Conservation (phyloP, 2,329 filamentous ascomycete species). For the Trichoderma koningiopsis region DNA sequence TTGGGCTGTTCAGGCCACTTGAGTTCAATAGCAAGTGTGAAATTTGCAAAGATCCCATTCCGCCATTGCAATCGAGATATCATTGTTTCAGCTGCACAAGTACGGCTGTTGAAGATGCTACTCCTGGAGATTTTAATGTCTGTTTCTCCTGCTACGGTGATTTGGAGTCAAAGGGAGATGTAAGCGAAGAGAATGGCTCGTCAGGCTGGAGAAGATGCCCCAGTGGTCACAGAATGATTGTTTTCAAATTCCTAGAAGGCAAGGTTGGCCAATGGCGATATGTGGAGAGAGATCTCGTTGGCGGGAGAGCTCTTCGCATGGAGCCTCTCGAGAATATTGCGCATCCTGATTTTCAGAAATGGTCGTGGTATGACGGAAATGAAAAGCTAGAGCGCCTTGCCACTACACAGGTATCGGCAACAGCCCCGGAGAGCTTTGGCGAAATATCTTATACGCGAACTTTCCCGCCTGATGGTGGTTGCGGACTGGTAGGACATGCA, state of each 20-base stretch:
- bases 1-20: constrained; percentile 65
- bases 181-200: constrained; percentile 74
- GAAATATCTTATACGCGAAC: constrained; percentile 33
- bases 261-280: constrained; percentile 68
- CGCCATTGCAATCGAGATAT: constrained; percentile 68
- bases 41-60: constrained; percentile 72
- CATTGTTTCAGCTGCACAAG: constrained; percentile 78
- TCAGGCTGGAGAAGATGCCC: constrained; percentile 83
- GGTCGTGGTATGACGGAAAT: constrained; percentile 53
- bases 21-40: constrained; percentile 78
- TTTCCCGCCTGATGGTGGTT: constrained; percentile 77
- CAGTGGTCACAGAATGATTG: constrained; percentile 79
- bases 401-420: constrained; percentile 52
- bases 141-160: constrained; percentile 76
- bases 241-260: constrained; percentile 73
- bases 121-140: constrained; percentile 80
- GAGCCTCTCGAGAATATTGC: constrained; percentile 50
- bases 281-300: constrained; percentile 73
- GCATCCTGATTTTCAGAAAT: constrained; percentile 48
- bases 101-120: constrained; percentile 47
- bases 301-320: constrained; percentile 69
- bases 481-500: constrained; percentile 65
- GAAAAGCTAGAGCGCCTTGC: constrained; percentile 51
- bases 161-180: constrained; percentile 63
- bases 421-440: constrained; percentile 41